These are phyloP conservation scores for Candida incommunis DNA, from an alignment of 805 yeast species.

Conservation along the genomic window DNA sequence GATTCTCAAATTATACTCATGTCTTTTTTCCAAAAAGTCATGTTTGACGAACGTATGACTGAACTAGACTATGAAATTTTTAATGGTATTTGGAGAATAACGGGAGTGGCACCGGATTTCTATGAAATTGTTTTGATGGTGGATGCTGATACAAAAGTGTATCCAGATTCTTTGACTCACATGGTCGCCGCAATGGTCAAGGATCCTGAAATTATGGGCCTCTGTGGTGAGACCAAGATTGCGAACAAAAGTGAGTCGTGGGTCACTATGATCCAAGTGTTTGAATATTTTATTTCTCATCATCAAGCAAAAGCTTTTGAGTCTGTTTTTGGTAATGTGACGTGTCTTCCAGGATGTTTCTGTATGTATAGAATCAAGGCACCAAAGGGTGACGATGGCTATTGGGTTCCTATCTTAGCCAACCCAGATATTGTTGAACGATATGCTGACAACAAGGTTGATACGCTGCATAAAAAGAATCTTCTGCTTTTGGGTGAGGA, in stretches of 20 bases:
- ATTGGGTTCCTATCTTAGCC: conserved; percentile 88
- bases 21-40: conserved; percentile 78
- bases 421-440: conserved; percentile 90
- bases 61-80: conserved; percentile 71
- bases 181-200: conserved; percentile 83
- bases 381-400: conserved; percentile 65
- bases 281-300: conserved; percentile 85
- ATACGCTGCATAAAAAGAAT: conserved; percentile 77
- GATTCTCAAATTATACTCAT: conserved; percentile 84
- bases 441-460: conserved; percentile 73
- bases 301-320: conserved; percentile 92
- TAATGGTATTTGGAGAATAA: conserved; percentile 61
- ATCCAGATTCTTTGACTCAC: conserved; percentile 76
- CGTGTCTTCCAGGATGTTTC: conserved; percentile 93
- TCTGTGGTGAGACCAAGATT: conserved; percentile 91
- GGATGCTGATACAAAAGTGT: conserved; percentile 86
- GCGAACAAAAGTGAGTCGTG: conserved; percentile 70
- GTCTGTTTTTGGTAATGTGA: conserved; percentile 87
- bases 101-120: conserved; percentile 72
- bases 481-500: conserved; percentile 81
- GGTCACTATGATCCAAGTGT: conserved; percentile 90
- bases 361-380: conserved; percentile 83
- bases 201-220: conserved; percentile 78
- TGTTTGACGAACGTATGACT: conserved; percentile 91
- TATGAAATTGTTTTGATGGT: conserved; percentile 83